Evolutionary conservation across 768 basidiomycete genomes (phyloP).

Genomic region (Russula emetica): DNA sequence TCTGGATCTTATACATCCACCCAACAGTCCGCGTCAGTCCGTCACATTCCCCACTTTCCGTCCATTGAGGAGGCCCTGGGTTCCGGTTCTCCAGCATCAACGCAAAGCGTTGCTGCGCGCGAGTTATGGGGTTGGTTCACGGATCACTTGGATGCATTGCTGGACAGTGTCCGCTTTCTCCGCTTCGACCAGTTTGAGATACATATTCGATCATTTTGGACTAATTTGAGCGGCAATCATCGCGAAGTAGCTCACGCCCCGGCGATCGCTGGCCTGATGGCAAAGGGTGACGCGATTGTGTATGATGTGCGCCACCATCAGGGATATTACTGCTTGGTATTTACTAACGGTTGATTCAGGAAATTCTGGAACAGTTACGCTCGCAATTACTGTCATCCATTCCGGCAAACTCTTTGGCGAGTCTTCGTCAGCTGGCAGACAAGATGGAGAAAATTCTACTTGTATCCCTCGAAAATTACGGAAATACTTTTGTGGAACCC

Average conservation of each 20-base stretch:
- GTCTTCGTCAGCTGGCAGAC: slow-evolving; percentile 74
- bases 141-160: slow-evolving; percentile 78
- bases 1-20: slow-evolving; percentile 44
- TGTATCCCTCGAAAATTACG: slow-evolving; percentile 74
- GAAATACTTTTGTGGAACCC: slow-evolving; percentile 85
- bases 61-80: slow-evolving; percentile 83
- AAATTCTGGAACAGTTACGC: slow-evolving; percentile 81
- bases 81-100: slow-evolving; percentile 57
- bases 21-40: slow-evolving; percentile 58
- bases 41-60: slow-evolving; percentile 76
- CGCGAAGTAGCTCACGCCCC: slow-evolving; percentile 88
- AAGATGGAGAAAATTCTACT: slow-evolving; percentile 91
- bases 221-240: slow-evolving; percentile 63
- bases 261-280: slow-evolving; percentile 83
- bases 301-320: slow-evolving; percentile 68
- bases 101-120: slow-evolving; percentile 73
- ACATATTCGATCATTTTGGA: slow-evolving; percentile 83
- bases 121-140: slow-evolving; percentile 93
- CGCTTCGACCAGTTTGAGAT: slow-evolving; percentile 90
- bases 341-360: slow-evolving; percentile 43
- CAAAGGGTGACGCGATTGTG: slow-evolving; percentile 83
- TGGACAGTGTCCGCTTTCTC: slow-evolving; percentile 72
- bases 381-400: slow-evolving; percentile 81
- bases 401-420: slow-evolving; percentile 58
- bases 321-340: slow-evolving; percentile 3